These are phyloP conservation scores for Trametes pubescens DNA, from an alignment of 1,284 basidiomycete genomes.

Conservation along the genomic window DNA sequence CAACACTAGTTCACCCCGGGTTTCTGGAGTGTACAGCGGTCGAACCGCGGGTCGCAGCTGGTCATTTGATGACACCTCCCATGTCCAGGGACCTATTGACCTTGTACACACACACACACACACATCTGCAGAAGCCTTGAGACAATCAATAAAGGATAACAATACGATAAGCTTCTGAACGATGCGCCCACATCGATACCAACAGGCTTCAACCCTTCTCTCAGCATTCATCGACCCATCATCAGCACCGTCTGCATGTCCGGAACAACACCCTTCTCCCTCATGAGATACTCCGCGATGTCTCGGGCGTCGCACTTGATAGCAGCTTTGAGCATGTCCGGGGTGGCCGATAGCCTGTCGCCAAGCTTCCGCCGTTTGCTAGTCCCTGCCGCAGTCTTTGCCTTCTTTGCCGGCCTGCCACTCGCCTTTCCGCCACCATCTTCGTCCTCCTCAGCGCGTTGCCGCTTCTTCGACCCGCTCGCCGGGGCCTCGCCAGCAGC, in stretches of 20 bases:
- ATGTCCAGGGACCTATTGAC: too few species aligned
- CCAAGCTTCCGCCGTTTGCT: conserved; percentile 62
- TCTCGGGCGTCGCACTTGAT: conserved; percentile 69
- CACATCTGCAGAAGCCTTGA: background rate
- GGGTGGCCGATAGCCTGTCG: conserved; percentile 66
- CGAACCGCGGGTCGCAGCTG: too few species aligned
- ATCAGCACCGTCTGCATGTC: conserved; percentile 71
- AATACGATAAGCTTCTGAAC: conserved; percentile 3
- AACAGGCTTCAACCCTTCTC: background rate
- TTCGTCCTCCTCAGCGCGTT: background rate
- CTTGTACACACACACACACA: too few species aligned
- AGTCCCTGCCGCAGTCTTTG: background rate
- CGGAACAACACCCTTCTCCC: conserved; percentile 80
- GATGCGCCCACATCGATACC: conserved; percentile 6
- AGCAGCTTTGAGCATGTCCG: conserved; percentile 69
- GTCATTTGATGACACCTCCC: too few species aligned
- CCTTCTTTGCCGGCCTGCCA: conserved; percentile 30
- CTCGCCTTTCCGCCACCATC: conserved; percentile 4
- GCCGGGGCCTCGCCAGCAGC: conserved; percentile 1
- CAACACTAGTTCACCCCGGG: too few species aligned
- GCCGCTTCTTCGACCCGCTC: conserved; percentile 19
- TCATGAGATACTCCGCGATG: conserved; percentile 76
- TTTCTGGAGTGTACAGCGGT: too few species aligned
- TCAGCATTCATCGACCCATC: conserved; percentile 43
- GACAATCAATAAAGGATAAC: conserved; percentile 7